phyloP scores from a whole-genome alignment of 208 protist genomes.

The Leishmania aethiopica region DNA sequence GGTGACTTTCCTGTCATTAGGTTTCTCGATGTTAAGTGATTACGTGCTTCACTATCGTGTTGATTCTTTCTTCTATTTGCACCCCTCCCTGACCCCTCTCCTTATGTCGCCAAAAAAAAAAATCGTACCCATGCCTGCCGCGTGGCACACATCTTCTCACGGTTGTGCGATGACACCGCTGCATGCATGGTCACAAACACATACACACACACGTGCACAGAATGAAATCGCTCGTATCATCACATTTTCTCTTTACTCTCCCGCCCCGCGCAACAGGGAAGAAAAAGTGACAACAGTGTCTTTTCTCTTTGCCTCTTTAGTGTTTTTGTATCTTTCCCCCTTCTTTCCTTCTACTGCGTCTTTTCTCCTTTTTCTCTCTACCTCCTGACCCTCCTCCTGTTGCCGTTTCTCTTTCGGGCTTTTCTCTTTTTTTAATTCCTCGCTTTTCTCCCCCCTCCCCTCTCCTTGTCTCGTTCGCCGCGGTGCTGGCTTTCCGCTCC shows the following conservation, averaged over 20 bases:
- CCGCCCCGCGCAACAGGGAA: not conserved
- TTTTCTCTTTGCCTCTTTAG: not conserved
- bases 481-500: not conserved
- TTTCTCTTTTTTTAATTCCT: not conserved
- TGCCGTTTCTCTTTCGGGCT: not conserved
- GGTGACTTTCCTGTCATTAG: not conserved
- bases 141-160: not conserved
- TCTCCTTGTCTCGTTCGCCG: not conserved
- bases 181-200: not conserved
- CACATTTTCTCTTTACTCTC: not conserved
- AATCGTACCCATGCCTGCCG: not conserved
- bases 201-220: not conserved
- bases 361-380: not conserved
- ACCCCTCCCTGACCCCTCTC: not conserved
- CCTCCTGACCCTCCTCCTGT: not conserved
- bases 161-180: not conserved
- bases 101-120: not conserved
- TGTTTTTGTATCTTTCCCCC: not conserved
- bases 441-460: not conserved
- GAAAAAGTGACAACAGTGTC: not conserved
- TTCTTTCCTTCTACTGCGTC: not conserved
- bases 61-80: not conserved
- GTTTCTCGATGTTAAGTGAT: not conserved
- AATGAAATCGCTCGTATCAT: constrained; percentile 8
- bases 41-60: not conserved